Evolutionary conservation across 306 rosid genomes (phyloP).

Genomic region (Potentilla sterilis): DNA sequence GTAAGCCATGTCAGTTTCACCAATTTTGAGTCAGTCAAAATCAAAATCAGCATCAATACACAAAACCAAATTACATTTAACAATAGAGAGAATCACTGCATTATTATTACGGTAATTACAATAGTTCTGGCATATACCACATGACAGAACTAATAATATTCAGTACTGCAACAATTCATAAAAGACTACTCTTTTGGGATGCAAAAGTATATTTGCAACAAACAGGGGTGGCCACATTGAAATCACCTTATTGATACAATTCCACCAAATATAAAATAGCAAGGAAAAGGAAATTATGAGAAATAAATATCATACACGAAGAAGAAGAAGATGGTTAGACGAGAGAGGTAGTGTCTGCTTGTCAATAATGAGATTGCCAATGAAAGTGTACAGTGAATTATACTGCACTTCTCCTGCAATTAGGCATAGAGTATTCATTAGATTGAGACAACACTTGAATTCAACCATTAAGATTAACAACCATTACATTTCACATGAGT

Average conservation of each 20-base stretch:
- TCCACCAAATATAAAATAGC: constrained; percentile 17
- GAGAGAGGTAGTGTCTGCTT: constrained; percentile 79
- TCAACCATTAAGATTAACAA: background rate
- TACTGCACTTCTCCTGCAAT: constrained; percentile 90
- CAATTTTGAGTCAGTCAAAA: background rate
- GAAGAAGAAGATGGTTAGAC: constrained; percentile 66
- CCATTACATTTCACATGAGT: background rate
- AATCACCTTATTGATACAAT: background rate
- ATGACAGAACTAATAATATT: background rate
- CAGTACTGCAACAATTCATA: background rate
- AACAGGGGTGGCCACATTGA: background rate
- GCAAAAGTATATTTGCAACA: background rate
- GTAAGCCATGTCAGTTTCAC: background rate
- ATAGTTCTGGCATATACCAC: background rate
- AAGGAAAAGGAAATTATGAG: constrained; percentile 14
- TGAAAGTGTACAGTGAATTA: constrained; percentile 88
- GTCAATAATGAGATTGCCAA: constrained; percentile 74
- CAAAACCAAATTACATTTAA: constrained; percentile 9
- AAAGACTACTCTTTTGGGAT: background rate
- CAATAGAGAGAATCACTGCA: constrained; percentile 4
- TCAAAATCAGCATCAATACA: constrained; percentile 8
- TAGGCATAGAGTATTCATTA: constrained; percentile 20
- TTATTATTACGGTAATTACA: background rate
- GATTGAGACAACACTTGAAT: background rate
- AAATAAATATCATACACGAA: constrained; percentile 60